Percentiles rank a stretch among this genome's conserved stretches.
These are phyloP conservation scores for Gloeopeniophorella convolvens DNA, from an alignment of 768 basidiomycete species.

Conservation along the genomic window DNA sequence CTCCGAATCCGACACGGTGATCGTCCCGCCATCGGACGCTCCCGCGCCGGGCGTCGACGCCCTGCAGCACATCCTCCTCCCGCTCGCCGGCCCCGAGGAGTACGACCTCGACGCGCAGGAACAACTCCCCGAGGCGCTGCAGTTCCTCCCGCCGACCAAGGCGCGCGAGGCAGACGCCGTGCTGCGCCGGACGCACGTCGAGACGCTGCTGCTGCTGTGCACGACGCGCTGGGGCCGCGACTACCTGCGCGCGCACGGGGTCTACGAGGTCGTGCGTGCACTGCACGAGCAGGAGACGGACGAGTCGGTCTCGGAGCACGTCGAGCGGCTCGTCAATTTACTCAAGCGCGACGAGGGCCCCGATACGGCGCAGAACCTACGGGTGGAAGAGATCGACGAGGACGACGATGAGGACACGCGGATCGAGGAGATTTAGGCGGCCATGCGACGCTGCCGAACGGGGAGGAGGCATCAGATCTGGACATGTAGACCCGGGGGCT, in stretches of 20 bases:
- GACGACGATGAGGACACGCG: constrained; percentile 61
- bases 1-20: constrained; percentile 49
- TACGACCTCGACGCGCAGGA: constrained; percentile 93
- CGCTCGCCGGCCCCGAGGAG: constrained; percentile 93
- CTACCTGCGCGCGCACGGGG: constrained; percentile 68
- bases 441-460: too few species aligned
- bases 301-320: constrained; percentile 80
- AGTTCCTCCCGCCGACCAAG: constrained; percentile 85
- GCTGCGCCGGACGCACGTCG: constrained; percentile 79
- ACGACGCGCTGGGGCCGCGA: constrained; percentile 88
- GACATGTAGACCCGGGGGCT: too few species aligned
- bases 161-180: constrained; percentile 70
- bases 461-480: too few species aligned
- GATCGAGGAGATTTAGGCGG: constrained; percentile 70
- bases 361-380: constrained; percentile 37
- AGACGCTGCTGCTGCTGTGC: constrained; percentile 82
- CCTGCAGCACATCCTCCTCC: constrained; percentile 79
- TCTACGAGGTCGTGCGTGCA: constrained; percentile 78
- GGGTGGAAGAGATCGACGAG: constrained; percentile 23
- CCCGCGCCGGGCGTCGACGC: constrained; percentile 75
- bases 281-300: constrained; percentile 74
- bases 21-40: constrained; percentile 51
- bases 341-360: constrained; percentile 71
- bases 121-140: constrained; percentile 71
- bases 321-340: constrained; percentile 84